Conservation (phyloP, 139 green algal genomes). For the Chlamydomonas sp. region DNA sequence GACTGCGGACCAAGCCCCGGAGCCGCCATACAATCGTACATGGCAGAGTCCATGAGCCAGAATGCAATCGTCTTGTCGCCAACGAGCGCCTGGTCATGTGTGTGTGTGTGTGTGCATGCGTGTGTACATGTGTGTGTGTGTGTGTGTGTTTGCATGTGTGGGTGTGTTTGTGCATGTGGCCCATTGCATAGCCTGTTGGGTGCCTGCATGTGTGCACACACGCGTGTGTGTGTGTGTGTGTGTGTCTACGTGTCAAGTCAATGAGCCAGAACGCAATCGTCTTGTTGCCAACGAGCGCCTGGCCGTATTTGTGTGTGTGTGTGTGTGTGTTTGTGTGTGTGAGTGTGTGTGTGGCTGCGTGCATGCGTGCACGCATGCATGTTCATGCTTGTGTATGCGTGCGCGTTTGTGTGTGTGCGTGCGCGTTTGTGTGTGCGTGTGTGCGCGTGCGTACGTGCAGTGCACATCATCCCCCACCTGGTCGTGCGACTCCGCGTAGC, state of each 20-base stretch:
- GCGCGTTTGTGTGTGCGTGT: too few relatives aligned
- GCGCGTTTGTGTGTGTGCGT: too few relatives aligned
- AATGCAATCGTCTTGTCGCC: slow-evolving; percentile 98
- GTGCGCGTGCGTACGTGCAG: too few relatives aligned
- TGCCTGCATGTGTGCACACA: slow-evolving; percentile 88
- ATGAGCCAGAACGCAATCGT: slow-evolving; percentile 99
- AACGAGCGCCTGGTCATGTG: slow-evolving; percentile 92
- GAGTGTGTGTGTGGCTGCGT: too few relatives aligned
- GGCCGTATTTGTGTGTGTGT: too few relatives aligned
- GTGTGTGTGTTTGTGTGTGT: too few relatives aligned
- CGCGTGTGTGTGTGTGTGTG: not conserved
- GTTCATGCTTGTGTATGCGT: too few relatives aligned
- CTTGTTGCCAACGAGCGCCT: slow-evolving; percentile 94
- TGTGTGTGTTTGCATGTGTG: not conserved
- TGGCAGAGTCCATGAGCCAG: slow-evolving; percentile 98
- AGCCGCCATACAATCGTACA: not conserved
- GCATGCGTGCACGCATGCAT: too few relatives aligned
- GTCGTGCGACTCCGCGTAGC: slow-evolving; percentile 90
- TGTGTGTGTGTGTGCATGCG: too few relatives aligned
- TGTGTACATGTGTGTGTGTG: not conserved
- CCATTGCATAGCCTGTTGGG: too few relatives aligned
- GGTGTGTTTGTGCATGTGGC: not conserved
- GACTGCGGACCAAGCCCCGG: slow-evolving; percentile 23
- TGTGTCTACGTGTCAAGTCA: not conserved
- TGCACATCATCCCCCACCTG: too few relatives aligned